phyloP scores from a whole-genome alignment of 306 rosid genomes.

The Mucuna pruriens region DNA sequence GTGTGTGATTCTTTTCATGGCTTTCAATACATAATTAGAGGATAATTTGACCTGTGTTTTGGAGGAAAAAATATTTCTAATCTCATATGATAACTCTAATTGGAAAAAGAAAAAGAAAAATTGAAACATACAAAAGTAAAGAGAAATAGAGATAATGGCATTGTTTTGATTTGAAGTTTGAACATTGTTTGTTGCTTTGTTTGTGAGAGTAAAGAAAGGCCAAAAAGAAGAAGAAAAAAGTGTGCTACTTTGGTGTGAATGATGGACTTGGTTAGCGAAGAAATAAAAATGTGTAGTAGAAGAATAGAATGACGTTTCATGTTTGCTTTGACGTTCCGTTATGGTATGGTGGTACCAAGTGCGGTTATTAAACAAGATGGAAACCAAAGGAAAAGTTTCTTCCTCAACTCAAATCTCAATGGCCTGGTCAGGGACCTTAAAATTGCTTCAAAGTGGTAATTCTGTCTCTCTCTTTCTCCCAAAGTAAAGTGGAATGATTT shows the following conservation, averaged over 20 bases:
- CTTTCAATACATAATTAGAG: too few relatives aligned
- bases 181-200: slow-evolving; percentile 28
- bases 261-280: slow-evolving; percentile 36
- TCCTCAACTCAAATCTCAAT: too few relatives aligned
- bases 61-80: too few relatives aligned
- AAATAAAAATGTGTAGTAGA: slow-evolving; percentile 39
- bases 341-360: slow-evolving; percentile 40
- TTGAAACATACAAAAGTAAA: neutral
- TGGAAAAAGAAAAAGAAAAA: neutral
- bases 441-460: slow-evolving; percentile 30
- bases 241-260: slow-evolving; percentile 7
- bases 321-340: slow-evolving; percentile 77
- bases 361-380: slow-evolving; percentile 23
- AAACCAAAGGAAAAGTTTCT: slow-evolving; percentile 12
- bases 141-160: neutral
- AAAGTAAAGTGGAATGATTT: slow-evolving; percentile 33
- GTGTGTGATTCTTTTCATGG: too few relatives aligned
- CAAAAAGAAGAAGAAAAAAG: neutral
- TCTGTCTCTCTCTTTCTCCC: slow-evolving; percentile 29
- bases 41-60: too few relatives aligned
- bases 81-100: too few relatives aligned
- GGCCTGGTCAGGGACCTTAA: slow-evolving; percentile 25
- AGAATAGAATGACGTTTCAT: slow-evolving; percentile 24
- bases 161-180: slow-evolving; percentile 32
- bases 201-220: slow-evolving; percentile 15